Conservation (phyloP, 1,284 basidiomycete genomes). For the Hymenochaete sp. region DNA sequence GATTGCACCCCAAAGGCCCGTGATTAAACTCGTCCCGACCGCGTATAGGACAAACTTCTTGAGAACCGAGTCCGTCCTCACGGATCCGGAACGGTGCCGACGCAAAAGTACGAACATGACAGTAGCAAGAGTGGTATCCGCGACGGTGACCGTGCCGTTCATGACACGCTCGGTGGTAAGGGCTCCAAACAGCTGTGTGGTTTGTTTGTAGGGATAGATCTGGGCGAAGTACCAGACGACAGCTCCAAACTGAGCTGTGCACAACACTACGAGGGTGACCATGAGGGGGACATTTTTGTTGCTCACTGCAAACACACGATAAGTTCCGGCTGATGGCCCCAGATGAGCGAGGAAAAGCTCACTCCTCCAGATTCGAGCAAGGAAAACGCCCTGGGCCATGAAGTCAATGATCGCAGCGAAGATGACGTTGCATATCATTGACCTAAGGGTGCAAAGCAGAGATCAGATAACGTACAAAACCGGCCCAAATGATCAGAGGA, state of each 20-base stretch:
- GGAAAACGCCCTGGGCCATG: slow-evolving; percentile 7
- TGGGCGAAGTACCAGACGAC: neutral
- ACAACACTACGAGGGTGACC: neutral
- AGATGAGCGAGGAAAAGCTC: neutral
- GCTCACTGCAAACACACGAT: neutral
- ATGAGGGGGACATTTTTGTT: neutral
- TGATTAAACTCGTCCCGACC: neutral
- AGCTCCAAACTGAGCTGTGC: neutral
- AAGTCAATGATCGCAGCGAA: slow-evolving; percentile 2
- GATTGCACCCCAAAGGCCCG: neutral
- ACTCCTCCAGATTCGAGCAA: slow-evolving; percentile 12
- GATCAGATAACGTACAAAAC: neutral
- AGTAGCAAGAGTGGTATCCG: neutral
- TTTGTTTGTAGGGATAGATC: neutral
- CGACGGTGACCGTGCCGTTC: neutral
- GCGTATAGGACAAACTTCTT: neutral
- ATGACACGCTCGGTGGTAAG: neutral
- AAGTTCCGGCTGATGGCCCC: neutral
- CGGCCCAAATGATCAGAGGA: neutral
- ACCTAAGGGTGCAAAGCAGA: neutral
- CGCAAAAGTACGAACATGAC: neutral
- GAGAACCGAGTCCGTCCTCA: neutral
- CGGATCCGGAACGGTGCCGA: neutral
- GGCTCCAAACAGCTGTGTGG: neutral
- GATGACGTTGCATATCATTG: neutral